phyloP scores from a whole-genome alignment of 129 eudicot genomes.

The Flaveria bidentis region DNA sequence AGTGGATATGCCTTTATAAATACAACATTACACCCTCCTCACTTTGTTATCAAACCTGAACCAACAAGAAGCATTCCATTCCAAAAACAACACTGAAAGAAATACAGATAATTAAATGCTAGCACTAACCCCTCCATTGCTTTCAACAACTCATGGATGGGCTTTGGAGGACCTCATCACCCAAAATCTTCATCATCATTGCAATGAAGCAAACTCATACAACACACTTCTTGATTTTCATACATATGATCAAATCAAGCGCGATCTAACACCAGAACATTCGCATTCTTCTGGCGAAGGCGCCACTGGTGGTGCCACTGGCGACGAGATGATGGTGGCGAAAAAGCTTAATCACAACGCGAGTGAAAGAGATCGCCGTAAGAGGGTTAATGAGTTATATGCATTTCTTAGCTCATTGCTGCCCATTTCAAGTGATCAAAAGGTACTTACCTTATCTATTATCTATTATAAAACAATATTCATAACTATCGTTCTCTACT shows the following conservation, averaged over 20 bases:
- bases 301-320: background rate
- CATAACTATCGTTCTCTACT: background rate
- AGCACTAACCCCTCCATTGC: constrained; percentile 27
- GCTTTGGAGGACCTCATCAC: constrained; percentile 33
- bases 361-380: constrained; percentile 39
- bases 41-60: background rate
- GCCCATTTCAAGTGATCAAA: constrained; percentile 23
- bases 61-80: background rate
- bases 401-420: constrained; percentile 34
- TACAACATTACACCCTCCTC: constrained; percentile 8
- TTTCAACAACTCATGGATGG: constrained; percentile 30
- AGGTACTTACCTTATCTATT: background rate
- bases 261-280: constrained; percentile 17
- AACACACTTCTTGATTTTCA: constrained; percentile 14
- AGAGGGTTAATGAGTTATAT: constrained; percentile 30
- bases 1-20: constrained; percentile 16
- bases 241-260: constrained; percentile 17
- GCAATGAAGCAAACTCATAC: constrained; percentile 22
- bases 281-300: constrained; percentile 13
- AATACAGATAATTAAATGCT: constrained; percentile 1
- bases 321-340: background rate
- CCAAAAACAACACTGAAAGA: background rate
- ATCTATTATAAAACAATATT: background rate
- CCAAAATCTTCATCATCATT: constrained; percentile 17
- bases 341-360: constrained; percentile 37